Evolutionary conservation across 768 basidiomycete species (phyloP).

Genomic region (Tephrocybe sp.): DNA sequence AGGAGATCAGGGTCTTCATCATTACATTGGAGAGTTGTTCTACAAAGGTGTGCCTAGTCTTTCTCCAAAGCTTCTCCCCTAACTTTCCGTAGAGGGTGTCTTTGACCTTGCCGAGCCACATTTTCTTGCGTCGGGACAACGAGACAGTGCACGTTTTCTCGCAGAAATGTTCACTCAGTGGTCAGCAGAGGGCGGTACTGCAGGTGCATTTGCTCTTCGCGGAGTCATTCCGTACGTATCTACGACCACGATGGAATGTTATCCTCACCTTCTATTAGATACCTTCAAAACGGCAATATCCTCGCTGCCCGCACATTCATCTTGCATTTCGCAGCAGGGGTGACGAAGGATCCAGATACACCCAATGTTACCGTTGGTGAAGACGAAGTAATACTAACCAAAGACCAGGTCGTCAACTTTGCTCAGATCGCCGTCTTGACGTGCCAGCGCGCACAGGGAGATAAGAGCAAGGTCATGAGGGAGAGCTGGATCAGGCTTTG

Average conservation of each 20-base stretch:
- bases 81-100: conserved; percentile 57
- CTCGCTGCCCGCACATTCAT: conserved; percentile 95
- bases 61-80: not conserved
- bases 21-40: conserved; percentile 87
- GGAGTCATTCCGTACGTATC: conserved; percentile 79
- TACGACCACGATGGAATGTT: not conserved
- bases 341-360: conserved; percentile 49
- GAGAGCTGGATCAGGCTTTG: conserved; percentile 86
- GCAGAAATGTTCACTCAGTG: conserved; percentile 89
- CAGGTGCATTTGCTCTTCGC: conserved; percentile 80
- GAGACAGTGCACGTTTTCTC: conserved; percentile 84
- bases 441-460: conserved; percentile 85
- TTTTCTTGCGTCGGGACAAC: conserved; percentile 81
- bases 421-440: conserved; percentile 84
- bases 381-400: conserved; percentile 71
- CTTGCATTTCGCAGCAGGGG: conserved; percentile 67
- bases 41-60: conserved; percentile 63
- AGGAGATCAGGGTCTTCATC: conserved; percentile 86
- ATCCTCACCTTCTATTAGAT: conserved; percentile 40
- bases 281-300: conserved; percentile 84
- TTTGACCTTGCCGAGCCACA: conserved; percentile 80
- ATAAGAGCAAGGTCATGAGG: conserved; percentile 71
- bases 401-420: conserved; percentile 81
- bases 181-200: conserved; percentile 48
- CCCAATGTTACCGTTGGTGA: conserved; percentile 49